phyloP scores from a whole-genome alignment of 257 asterid genomes.

The Nemophila menziesii region DNA sequence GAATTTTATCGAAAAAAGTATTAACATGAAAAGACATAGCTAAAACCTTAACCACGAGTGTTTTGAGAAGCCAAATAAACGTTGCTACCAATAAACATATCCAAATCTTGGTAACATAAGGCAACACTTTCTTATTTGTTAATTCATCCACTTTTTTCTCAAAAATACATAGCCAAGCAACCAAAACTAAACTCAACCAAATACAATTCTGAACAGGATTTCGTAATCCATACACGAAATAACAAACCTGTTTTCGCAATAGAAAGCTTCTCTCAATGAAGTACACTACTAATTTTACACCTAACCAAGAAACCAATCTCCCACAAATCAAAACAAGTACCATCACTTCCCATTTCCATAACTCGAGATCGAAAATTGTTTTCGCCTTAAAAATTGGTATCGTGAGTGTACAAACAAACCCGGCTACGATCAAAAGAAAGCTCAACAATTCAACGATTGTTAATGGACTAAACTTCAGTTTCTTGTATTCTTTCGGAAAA shows the following conservation, averaged over 20 bases:
- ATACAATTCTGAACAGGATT: slow-evolving; percentile 73
- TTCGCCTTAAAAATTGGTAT: slow-evolving; percentile 20
- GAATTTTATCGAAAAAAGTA: slow-evolving; percentile 77
- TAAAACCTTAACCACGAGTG: slow-evolving; percentile 59
- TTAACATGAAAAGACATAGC: slow-evolving; percentile 79
- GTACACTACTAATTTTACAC: slow-evolving; percentile 45
- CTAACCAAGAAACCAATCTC: slow-evolving; percentile 76
- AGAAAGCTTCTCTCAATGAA: slow-evolving; percentile 58
- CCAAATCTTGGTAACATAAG: slow-evolving; percentile 59
- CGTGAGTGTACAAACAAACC: slow-evolving; percentile 39
- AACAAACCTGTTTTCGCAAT: slow-evolving; percentile 59
- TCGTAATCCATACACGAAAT: slow-evolving; percentile 75
- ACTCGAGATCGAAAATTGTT: slow-evolving; percentile 21
- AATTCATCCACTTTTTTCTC: slow-evolving; percentile 43
- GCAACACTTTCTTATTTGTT: slow-evolving; percentile 32
- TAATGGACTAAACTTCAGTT: slow-evolving; percentile 35
- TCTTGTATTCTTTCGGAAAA: slow-evolving; percentile 64
- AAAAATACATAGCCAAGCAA: slow-evolving; percentile 78
- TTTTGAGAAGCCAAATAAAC: slow-evolving; percentile 64
- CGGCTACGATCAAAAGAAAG: slow-evolving; percentile 42
- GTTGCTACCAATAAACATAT: slow-evolving; percentile 78
- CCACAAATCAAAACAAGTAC: slow-evolving; percentile 70
- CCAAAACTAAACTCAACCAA: slow-evolving; percentile 67
- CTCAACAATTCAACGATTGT: slow-evolving; percentile 48
- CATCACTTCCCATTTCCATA: slow-evolving; percentile 90